A percentile compares a stretch with the other conserved stretches of the same genome.
Conservation (phyloP, 108 stramenopile genomes). For the Skeletonema marinoi region DNA sequence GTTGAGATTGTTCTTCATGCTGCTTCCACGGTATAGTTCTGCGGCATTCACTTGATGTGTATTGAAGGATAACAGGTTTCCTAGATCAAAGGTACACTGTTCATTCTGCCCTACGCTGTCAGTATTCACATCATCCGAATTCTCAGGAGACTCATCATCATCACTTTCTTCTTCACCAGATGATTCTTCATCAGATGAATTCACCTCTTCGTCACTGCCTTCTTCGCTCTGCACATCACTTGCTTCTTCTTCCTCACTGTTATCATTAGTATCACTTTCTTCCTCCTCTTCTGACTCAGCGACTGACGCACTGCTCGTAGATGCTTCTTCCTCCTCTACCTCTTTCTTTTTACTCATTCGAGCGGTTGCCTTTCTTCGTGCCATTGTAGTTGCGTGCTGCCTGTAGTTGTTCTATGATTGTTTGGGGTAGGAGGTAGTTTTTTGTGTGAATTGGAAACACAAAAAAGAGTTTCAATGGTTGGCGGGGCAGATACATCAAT, state of each 20-base stretch:
- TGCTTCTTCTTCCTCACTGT: slow-evolving; percentile 32
- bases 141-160: background rate
- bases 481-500: too few relatives aligned
- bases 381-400: background rate
- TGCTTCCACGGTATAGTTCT: slow-evolving; percentile 53
- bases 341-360: background rate
- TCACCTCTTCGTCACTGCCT: slow-evolving; percentile 19
- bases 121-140: slow-evolving; percentile 11
- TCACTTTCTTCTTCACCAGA: slow-evolving; percentile 15
- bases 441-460: too few relatives aligned
- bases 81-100: slow-evolving; percentile 78
- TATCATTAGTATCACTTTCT: background rate
- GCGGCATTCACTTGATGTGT: slow-evolving; percentile 68
- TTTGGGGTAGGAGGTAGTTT: too few relatives aligned
- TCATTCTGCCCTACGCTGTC: slow-evolving; percentile 30
- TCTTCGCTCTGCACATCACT: slow-evolving; percentile 29
- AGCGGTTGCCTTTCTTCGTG: background rate
- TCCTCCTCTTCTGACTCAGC: slow-evolving; percentile 8
- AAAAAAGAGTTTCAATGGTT: too few relatives aligned
- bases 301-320: slow-evolving; percentile 16
- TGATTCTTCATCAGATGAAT: slow-evolving; percentile 17
- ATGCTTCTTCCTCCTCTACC: slow-evolving; percentile 12
- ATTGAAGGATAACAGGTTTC: slow-evolving; percentile 75
- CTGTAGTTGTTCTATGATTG: too few relatives aligned
- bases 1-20: slow-evolving; percentile 16